phyloP scores from a whole-genome alignment of 83 land plant genomes.

The Picea abies region DNA sequence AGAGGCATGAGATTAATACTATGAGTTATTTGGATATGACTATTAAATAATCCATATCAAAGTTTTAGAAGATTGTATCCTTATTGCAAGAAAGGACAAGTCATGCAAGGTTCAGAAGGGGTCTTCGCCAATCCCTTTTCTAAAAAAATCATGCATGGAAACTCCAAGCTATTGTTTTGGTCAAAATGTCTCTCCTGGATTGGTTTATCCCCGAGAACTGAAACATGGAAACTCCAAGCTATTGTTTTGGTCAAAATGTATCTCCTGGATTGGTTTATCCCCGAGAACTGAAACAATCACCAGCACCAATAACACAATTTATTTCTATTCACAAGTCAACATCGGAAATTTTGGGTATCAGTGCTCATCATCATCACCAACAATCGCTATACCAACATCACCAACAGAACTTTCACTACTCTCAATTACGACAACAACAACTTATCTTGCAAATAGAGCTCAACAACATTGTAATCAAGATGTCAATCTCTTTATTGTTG shows the following conservation, averaged over 20 bases:
- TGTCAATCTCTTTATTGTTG: too few species aligned
- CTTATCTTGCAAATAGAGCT: slow-evolving; percentile 49
- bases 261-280: slow-evolving; percentile 9
- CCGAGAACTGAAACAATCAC: slow-evolving; percentile 20
- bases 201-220: slow-evolving; percentile 10
- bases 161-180: neutral
- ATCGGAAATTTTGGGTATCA: slow-evolving; percentile 19
- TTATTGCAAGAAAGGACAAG: slow-evolving; percentile 56
- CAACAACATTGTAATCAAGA: too few species aligned
- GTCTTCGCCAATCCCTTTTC: slow-evolving; percentile 22
- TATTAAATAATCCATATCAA: slow-evolving; percentile 66
- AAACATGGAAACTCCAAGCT: slow-evolving; percentile 15
- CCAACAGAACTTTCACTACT: slow-evolving; percentile 23
- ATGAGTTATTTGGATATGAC: slow-evolving; percentile 31
- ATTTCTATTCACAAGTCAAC: slow-evolving; percentile 14
- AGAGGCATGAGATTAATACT: neutral
- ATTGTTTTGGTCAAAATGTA: slow-evolving; percentile 1
- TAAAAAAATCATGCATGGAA: slow-evolving; percentile 21
- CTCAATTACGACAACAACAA: slow-evolving; percentile 43
- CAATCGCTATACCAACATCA: slow-evolving; percentile 24
- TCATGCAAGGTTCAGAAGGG: slow-evolving; percentile 66
- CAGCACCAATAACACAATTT: slow-evolving; percentile 27
- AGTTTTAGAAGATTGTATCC: slow-evolving; percentile 73
- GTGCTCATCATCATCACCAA: slow-evolving; percentile 1
- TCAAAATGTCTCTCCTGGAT: slow-evolving; percentile 16